phyloP scores from a whole-genome alignment of 257 asterid species.

The Fraxinus quadrangulata region DNA sequence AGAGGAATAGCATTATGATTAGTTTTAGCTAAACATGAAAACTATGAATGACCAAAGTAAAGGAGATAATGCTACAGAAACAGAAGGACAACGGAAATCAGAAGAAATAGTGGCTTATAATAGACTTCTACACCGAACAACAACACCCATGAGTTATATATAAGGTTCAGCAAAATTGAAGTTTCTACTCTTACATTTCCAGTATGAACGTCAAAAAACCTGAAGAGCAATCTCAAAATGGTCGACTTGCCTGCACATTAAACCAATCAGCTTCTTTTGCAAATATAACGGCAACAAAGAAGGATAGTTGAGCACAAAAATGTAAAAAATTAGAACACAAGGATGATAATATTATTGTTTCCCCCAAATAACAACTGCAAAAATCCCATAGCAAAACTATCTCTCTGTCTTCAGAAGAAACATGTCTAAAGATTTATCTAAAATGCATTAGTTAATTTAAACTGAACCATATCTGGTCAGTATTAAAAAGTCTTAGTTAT shows the following conservation, averaged over 20 bases:
- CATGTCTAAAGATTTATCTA: too few species aligned
- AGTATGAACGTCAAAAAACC: slow-evolving; percentile 79
- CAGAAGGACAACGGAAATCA: slow-evolving; percentile 9
- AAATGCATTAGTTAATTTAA: too few species aligned
- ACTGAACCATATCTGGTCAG: background rate
- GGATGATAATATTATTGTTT: background rate
- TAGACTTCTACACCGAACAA: slow-evolving; percentile 13
- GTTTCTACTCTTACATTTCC: slow-evolving; percentile 64
- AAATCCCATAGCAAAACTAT: background rate
- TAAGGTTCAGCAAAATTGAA: slow-evolving; percentile 10
- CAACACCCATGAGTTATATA: background rate
- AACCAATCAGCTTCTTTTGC: slow-evolving; percentile 16
- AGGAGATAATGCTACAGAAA: slow-evolving; percentile 18
- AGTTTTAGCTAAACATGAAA: slow-evolving; percentile 5
- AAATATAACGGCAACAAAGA: background rate
- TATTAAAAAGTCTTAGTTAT: background rate
- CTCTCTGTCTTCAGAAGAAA: too few species aligned
- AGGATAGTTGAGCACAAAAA: background rate
- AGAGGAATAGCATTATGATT: slow-evolving; percentile 14
- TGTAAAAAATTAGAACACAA: background rate
- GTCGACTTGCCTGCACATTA: slow-evolving; percentile 84
- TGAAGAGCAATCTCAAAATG: slow-evolving; percentile 88
- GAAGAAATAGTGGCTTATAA: slow-evolving; percentile 9
- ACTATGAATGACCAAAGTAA: slow-evolving; percentile 11
- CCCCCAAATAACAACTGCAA: background rate